Base-by-base conservation (phyloP, 2,329 filamentous ascomycete genomes). In the Aureobasidium subglaciale region DNA sequence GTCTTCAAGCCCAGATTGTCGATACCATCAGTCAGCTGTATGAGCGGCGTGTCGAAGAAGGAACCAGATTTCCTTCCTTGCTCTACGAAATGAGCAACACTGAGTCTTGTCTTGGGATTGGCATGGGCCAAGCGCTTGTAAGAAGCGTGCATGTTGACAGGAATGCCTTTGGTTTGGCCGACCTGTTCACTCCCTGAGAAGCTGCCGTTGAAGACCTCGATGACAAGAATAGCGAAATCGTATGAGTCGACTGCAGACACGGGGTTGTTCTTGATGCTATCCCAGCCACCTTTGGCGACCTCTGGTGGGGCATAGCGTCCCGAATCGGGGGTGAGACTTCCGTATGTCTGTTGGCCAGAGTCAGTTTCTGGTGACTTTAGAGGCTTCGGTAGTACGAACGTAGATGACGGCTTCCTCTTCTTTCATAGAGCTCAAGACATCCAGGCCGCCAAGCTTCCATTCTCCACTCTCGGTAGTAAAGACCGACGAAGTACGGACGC, bases 401-500 rank as follows among this genome's bases (percentile, higher is more conserved):
- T 95, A 96, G 66, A 99, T 91, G 45, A 95, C 78, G 9, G 91
- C 90, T 63, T 97, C 90, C 59, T 97, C 91, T 56, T 97, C 93
- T 65, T 96, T 97, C 73, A 97, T 85, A 34, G 87, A 96, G 72
- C 91, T 97, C 58, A 97, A 71, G 5, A 96, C 81, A 62, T 99
- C 93, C 63, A 99, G 95, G 0, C 93, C 93, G 18, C 87, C 91
- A 2, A 99, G 75, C 67, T 95, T 97, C 93, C 93, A 99, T 73
- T 99, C 93, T 57, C 93, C 93, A 66, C 93, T 96, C 68, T 97
- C 92, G 59, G 90, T 90, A 4, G 89, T 93, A 71, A 91, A 99
- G 61, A 99, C 79, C 0, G 92, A 96, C 0, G 88, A 87, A 18
- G 88, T 87, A 59, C 88, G 85, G 52, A 99, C 76, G 64, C 83